Conservation (phyloP, 345 rosid genomes). For the Lumnitzera littorea region DNA sequence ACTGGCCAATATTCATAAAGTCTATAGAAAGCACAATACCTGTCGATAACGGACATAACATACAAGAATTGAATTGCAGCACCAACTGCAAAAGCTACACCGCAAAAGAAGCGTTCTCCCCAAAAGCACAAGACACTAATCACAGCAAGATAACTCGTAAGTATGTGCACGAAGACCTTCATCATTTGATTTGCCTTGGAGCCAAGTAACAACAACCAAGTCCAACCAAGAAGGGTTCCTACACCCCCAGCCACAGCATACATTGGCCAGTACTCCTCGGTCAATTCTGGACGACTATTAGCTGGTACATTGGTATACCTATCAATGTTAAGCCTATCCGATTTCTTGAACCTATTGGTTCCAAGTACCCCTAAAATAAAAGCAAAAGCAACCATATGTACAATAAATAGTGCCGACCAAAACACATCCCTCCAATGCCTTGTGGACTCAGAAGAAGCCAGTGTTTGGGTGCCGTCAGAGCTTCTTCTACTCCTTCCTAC, state of each 20-base stretch:
- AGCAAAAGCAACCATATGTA: conserved; percentile 63
- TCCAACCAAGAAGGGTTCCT: conserved; percentile 64
- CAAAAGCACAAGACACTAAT: conserved; percentile 89
- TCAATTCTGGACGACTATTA: conserved; percentile 40
- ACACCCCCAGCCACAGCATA: conserved; percentile 78
- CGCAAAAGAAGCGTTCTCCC: conserved; percentile 72
- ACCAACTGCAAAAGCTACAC: conserved; percentile 69
- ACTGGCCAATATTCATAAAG: neutral
- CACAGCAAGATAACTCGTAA: conserved; percentile 88
- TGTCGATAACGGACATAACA: conserved; percentile 90
- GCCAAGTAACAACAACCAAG: conserved; percentile 74
- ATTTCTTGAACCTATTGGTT: conserved; percentile 55
- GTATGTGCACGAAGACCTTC: conserved; percentile 83
- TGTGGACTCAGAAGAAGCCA: conserved; percentile 28
- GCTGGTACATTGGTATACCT: conserved; percentile 36
- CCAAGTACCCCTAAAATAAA: conserved; percentile 59
- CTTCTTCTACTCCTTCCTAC: conserved; percentile 56
- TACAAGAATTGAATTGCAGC: conserved; percentile 90
- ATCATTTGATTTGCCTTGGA: conserved; percentile 75
- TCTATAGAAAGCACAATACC: conserved; percentile 30
- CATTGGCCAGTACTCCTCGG: conserved; percentile 90
- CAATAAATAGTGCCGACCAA: conserved; percentile 70
- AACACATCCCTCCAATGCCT: conserved; percentile 91
- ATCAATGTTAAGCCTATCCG: conserved; percentile 74
- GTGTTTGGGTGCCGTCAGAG: conserved; percentile 35